Percentiles rank a stretch among this genome's conserved stretches.
Conservation (phyloP, 2,329 filamentous ascomycete genomes). For the Penicillium capsulatum region DNA sequence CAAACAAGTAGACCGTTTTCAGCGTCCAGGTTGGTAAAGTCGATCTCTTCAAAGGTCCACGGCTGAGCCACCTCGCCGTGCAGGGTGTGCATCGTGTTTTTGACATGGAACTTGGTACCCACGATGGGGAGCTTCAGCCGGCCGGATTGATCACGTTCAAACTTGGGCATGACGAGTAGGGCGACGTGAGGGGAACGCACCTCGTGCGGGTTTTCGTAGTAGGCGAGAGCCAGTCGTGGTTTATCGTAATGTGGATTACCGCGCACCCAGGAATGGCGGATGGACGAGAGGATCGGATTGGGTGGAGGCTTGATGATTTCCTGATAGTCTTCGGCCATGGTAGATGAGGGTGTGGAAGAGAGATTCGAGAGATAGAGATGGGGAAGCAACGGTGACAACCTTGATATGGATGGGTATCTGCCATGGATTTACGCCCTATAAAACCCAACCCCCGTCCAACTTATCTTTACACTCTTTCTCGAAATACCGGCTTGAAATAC, state of each 20-base stretch:
- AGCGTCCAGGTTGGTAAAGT: neutral
- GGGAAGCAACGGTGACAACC: too few species aligned
- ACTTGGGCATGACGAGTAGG: conserved; percentile 7
- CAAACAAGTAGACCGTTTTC: conserved; percentile 2
- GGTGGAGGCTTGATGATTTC: too few species aligned
- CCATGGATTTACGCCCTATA: too few species aligned
- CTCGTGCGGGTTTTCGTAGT: conserved; percentile 5
- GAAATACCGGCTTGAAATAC: neutral
- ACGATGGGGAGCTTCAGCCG: neutral
- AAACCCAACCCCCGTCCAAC: neutral
- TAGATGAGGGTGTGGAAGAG: too few species aligned
- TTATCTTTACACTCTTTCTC: neutral
- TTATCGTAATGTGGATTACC: conserved; percentile 6
- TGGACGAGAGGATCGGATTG: too few species aligned
- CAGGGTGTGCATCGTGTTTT: conserved; percentile 1
- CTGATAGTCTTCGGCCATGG: too few species aligned
- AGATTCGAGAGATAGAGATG: too few species aligned
- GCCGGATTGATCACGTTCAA: neutral
- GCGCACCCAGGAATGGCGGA: too few species aligned
- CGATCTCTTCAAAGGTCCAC: conserved; percentile 1
- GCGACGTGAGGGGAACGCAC: conserved; percentile 3
- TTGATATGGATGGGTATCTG: too few species aligned
- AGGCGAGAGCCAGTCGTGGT: conserved; percentile 7
- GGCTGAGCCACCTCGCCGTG: conserved; percentile 1
- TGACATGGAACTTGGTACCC: conserved; percentile 9